A percentile compares a stretch with the other conserved stretches of the same genome.
Conservation (phyloP, 805 yeast genomes). For the Yarrowia sp. region DNA sequence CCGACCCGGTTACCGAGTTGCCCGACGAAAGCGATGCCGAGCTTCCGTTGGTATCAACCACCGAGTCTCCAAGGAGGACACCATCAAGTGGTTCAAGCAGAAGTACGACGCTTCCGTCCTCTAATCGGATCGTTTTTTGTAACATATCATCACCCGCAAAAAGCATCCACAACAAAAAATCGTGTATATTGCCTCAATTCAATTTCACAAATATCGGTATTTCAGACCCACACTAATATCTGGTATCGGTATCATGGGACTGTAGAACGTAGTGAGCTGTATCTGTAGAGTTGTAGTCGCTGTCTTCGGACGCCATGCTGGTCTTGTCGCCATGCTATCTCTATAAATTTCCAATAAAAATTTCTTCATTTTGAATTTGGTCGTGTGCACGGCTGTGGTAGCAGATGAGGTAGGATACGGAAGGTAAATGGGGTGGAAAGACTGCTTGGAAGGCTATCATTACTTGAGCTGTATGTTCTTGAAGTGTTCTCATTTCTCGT, state of each 20-base stretch:
- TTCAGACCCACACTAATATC: constrained; percentile 21
- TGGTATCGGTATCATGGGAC: constrained; percentile 22
- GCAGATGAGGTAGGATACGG: too few species aligned
- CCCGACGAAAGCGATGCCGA: constrained; percentile 89
- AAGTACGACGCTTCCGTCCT: constrained; percentile 97
- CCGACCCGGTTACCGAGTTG: constrained; percentile 98
- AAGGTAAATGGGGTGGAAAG: too few species aligned
- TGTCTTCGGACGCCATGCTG: background rate
- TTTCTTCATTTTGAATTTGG: background rate
- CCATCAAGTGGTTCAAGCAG: constrained; percentile 98
- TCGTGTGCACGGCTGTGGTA: too few species aligned
- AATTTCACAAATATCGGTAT: constrained; percentile 23
- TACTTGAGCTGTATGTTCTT: too few species aligned
- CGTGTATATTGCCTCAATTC: constrained; percentile 20
- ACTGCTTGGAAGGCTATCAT: too few species aligned
- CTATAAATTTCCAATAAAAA: too few species aligned
- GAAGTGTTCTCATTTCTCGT: too few species aligned
- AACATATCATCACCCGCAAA: constrained; percentile 6
- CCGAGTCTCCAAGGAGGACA: constrained; percentile 87
- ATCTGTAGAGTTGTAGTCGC: background rate
- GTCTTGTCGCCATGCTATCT: background rate
- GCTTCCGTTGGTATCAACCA: constrained; percentile 88
- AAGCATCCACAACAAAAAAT: constrained; percentile 5
- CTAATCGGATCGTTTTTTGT: constrained; percentile 30
- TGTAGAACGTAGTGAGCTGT: constrained; percentile 2